These are phyloP conservation scores for Acacia melanoxylon DNA, from an alignment of 306 rosid species.

Conservation along the genomic window DNA sequence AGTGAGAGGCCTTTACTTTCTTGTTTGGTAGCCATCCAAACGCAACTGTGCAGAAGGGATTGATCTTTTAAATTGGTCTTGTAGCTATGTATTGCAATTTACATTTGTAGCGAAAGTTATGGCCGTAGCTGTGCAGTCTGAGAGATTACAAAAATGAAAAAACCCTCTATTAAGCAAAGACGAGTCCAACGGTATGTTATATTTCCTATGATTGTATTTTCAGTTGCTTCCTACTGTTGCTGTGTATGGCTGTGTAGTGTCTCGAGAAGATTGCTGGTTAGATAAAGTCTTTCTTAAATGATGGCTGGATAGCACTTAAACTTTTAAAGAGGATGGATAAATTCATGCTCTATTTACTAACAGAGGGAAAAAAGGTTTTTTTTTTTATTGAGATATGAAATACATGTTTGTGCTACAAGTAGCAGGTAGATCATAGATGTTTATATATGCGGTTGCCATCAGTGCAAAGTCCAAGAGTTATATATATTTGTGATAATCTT, in stretches of 20 bases:
- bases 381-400: no score
- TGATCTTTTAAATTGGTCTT: background rate
- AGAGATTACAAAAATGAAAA: slow-evolving; percentile 61
- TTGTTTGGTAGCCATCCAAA: slow-evolving; percentile 10
- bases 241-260: slow-evolving; percentile 32
- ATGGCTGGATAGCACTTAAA: slow-evolving; percentile 95
- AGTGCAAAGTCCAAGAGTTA: no score
- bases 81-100: slow-evolving; percentile 7
- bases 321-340: slow-evolving; percentile 92
- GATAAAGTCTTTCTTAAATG: slow-evolving; percentile 88
- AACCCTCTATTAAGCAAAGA: slow-evolving; percentile 75
- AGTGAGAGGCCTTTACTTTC: slow-evolving; percentile 7
- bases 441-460: no score
- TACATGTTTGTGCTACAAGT: no score
- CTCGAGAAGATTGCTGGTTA: slow-evolving; percentile 93
- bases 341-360: slow-evolving; percentile 93
- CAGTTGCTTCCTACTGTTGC: slow-evolving; percentile 31
- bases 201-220: slow-evolving; percentile 31
- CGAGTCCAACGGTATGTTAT: slow-evolving; percentile 82
- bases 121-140: slow-evolving; percentile 80
- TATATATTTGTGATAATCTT: no score
- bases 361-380: no score
- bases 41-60: background rate
- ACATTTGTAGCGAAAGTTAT: slow-evolving; percentile 59
- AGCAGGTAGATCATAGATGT: no score